Conservation (phyloP, 192 early-diverging fungal species). For the Entophlyctis luteolus region DNA sequence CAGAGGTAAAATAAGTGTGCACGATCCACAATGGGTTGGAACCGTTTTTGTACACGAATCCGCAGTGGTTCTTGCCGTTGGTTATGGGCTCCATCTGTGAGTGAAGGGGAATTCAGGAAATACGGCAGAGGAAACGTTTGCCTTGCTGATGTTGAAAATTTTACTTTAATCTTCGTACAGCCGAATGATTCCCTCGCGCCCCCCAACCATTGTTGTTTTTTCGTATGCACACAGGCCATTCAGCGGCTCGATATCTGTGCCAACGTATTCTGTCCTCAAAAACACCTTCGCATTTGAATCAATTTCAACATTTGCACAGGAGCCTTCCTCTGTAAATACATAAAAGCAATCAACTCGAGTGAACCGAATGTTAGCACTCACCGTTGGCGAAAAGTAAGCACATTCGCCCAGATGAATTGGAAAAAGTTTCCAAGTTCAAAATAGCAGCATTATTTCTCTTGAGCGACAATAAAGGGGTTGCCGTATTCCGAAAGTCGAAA, state of each 20-base stretch:
- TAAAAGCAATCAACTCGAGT: not conserved
- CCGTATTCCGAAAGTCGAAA: constrained; percentile 12
- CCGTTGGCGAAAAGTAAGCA: not conserved
- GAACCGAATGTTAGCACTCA: not conserved
- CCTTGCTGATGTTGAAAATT: too few species aligned
- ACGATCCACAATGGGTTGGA: too few species aligned
- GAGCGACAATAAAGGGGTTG: not conserved
- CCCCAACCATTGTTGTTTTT: not conserved
- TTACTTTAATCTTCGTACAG: not conserved
- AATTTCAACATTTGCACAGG: constrained; percentile 5
- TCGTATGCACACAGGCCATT: constrained; percentile 1
- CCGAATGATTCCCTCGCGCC: constrained; percentile 12
- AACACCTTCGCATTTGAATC: not conserved
- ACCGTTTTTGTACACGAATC: too few species aligned
- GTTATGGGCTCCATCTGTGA: too few species aligned
- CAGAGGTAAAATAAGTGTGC: too few species aligned
- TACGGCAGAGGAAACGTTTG: too few species aligned
- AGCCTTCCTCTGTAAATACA: constrained; percentile 3
- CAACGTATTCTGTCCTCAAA: constrained; percentile 14
- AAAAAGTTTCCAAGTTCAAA: not conserved
- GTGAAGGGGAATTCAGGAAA: too few species aligned
- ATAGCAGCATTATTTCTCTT: constrained; percentile 18
- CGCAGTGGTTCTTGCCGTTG: too few species aligned
- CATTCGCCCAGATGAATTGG: not conserved
- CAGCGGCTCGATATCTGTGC: constrained; percentile 21